phyloP scores from a whole-genome alignment of 1,284 basidiomycete species.

The Trichosporon asahii region DNA sequence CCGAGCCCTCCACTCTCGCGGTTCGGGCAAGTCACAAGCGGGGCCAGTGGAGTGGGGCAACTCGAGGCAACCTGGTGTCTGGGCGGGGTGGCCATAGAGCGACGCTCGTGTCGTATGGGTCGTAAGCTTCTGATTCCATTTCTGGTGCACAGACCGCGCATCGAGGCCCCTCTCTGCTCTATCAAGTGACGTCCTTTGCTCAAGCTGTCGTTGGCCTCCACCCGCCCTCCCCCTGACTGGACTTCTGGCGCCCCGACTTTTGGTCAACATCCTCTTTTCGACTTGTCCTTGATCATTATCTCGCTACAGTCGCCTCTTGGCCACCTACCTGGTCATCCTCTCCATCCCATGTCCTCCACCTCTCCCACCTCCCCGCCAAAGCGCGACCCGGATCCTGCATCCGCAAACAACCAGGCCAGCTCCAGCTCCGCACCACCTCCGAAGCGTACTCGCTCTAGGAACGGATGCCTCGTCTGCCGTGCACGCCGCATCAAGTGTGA shows the following conservation, averaged over 20 bases:
- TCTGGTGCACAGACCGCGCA: not conserved
- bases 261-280: not conserved
- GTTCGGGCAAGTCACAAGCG: not conserved
- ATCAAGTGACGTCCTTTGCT: not conserved
- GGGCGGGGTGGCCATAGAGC: not conserved
- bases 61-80: too few species aligned
- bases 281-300: not conserved
- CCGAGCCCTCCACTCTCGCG: not conserved
- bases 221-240: not conserved
- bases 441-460: conserved; percentile 29
- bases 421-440: not conserved
- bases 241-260: not conserved
- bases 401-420: not conserved
- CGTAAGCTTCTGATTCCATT: not conserved
- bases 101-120: not conserved
- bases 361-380: not conserved
- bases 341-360: conserved; percentile 1
- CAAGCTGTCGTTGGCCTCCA: not conserved
- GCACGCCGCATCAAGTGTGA: conserved; percentile 42
- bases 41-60: not conserved
- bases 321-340: not conserved
- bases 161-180: too few species aligned
- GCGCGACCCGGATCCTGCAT: not conserved
- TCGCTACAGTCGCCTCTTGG: not conserved
- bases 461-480: conserved; percentile 42